Base-by-base conservation (phyloP, 2,329 filamentous ascomycete genomes). In the Claviceps quebecensis region DNA sequence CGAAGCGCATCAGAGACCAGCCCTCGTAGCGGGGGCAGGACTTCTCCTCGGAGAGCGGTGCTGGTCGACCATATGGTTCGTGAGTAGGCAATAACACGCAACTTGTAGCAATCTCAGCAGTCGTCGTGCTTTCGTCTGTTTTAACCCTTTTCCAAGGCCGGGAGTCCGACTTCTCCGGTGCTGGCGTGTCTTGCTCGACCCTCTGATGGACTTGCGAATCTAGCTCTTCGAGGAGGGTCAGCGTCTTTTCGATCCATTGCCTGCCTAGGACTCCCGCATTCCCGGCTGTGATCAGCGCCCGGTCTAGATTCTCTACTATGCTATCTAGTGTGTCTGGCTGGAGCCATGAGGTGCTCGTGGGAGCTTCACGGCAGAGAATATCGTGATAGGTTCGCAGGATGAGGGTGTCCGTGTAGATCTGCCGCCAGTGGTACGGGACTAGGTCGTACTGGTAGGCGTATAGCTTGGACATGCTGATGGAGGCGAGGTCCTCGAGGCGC, bases 231-330 rank as follows among this genome's bases (percentile, higher is more conserved):
- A 79, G 67, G 26, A 71, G 47, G 3, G 65, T 62, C 23, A 86
- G 59, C 0, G 74, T 72, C 43, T 66, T 61, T 52, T 83, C 73
- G 45, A 83, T 72, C 64, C 75, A 78, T 3, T 13, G 47, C 19
- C 66, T 61, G 7, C 77, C 75, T 51, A 86, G 71, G 1, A 62
- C 56, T 0, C 75, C 72, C 1, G 78, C 78, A 0, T 77, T 84
- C 1, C 85, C 86, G 0, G 86, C 79, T 50, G 89, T 76, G 45
- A 95, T 87, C 45, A 94, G 67, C 0, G 85, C 83, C 64, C 82
- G 80, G 59, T 96, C 90, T 2, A 97, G 73, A 1, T 75, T 68
- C 50, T 75, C 73, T 37, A 95, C 76, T 2, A 85, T 71, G 1
- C 72, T 64, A 37, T 78, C 72, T 4, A 89, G 61, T 3, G 54